A percentile compares a stretch with the other conserved stretches of the same genome.
phyloP scores from a whole-genome alignment of 345 rosid genomes.

The Trapa bicornis region DNA sequence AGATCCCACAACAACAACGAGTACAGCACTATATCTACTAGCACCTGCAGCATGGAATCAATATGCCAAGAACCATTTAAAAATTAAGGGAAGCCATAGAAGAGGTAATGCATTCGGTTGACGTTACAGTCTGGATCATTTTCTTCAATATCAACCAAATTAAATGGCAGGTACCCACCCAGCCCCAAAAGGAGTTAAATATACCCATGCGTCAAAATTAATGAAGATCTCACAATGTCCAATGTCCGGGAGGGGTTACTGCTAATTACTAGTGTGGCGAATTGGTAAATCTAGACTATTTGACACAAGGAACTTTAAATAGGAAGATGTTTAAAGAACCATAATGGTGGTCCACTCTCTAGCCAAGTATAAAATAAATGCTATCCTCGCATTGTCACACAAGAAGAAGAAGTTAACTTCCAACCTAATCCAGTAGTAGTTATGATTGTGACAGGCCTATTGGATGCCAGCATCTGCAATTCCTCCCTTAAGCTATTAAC shows the following conservation, averaged over 20 bases:
- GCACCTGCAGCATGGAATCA: slow-evolving; percentile 29
- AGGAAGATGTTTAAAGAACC: background rate
- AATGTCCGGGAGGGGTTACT: too few species aligned
- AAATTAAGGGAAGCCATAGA: background rate
- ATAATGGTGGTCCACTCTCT: background rate
- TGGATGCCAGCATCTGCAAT: slow-evolving; percentile 45
- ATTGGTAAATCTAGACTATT: background rate
- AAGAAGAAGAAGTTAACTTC: background rate
- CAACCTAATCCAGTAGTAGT: slow-evolving; percentile 63
- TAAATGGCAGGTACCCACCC: background rate
- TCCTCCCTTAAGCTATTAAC: slow-evolving; percentile 63
- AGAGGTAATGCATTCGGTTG: background rate
- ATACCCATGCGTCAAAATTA: background rate
- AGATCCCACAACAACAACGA: slow-evolving; percentile 46
- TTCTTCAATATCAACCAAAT: background rate
- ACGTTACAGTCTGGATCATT: background rate
- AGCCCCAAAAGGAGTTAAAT: background rate
- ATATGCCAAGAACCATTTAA: background rate
- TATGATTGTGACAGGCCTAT: slow-evolving; percentile 55
- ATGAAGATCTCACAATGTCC: background rate
- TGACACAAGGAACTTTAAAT: background rate
- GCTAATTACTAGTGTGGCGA: too few species aligned
- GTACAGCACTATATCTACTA: slow-evolving; percentile 31
- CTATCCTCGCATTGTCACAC: background rate
- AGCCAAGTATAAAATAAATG: background rate